phyloP scores from a whole-genome alignment of 345 rosid genomes.

The Populus simonii region DNA sequence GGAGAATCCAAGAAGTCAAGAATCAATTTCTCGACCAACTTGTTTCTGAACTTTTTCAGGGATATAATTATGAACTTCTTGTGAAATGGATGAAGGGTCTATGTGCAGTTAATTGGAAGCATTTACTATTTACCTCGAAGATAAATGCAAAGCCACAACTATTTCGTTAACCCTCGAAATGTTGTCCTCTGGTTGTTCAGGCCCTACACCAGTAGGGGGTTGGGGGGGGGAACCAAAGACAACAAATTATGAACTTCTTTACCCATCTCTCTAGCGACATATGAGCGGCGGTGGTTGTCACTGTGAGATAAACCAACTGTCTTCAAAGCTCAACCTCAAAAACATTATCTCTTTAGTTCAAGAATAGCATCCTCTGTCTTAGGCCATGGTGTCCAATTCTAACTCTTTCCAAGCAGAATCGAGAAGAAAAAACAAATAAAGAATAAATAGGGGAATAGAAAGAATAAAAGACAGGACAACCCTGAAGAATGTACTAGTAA shows the following conservation, averaged over 20 bases:
- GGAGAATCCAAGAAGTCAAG: not conserved
- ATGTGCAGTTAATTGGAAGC: not conserved
- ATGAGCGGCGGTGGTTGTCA: not conserved
- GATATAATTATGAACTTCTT: not conserved
- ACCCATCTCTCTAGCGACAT: not conserved
- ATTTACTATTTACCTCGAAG: not conserved
- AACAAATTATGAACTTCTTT: not conserved
- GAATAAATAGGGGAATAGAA: not conserved
- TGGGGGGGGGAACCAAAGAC: not conserved
- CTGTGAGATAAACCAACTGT: not conserved
- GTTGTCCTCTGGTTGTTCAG: not conserved
- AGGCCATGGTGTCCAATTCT: not conserved
- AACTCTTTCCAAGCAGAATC: not conserved
- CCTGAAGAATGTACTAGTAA: not conserved
- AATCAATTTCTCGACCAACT: not conserved
- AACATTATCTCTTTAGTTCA: slow-evolving; percentile 25
- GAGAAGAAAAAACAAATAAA: not conserved
- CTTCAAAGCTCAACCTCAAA: slow-evolving; percentile 32
- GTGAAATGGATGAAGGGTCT: not conserved
- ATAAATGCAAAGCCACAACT: not conserved
- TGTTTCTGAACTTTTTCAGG: not conserved
- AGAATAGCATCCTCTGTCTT: not conserved
- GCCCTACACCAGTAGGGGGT: slow-evolving; percentile 5
- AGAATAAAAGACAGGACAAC: not conserved
- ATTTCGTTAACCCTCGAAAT: not conserved